Conservation (phyloP, 805 yeast species). For the Ogataea populi-albae region DNA sequence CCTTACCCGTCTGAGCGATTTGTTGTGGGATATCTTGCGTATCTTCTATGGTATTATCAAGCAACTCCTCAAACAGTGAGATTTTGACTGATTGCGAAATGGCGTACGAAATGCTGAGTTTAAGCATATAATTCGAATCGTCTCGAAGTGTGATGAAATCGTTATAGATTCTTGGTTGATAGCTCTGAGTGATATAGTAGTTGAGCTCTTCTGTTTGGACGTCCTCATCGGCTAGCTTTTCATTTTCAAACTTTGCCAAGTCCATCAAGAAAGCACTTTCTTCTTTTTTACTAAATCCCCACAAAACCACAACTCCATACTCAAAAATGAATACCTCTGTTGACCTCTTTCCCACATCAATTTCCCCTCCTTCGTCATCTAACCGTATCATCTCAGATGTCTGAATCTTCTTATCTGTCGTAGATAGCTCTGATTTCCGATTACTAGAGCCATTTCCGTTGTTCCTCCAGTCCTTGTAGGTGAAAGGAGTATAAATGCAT, state of each 20-base stretch:
- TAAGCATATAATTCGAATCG: conserved; percentile 85
- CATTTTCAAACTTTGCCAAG: conserved; percentile 86
- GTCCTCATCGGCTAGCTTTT: conserved; percentile 87
- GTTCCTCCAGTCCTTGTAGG: conserved; percentile 74
- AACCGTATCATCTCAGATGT: conserved; percentile 54
- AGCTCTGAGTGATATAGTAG: conserved; percentile 88
- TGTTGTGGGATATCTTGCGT: conserved; percentile 97
- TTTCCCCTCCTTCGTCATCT: conserved; percentile 94
- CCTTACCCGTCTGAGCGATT: conserved; percentile 92
- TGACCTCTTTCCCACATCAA: conserved; percentile 73
- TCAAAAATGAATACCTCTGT: conserved; percentile 88
- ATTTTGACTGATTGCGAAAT: conserved; percentile 94
- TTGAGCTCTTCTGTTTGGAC: conserved; percentile 93
- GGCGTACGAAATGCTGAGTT: conserved; percentile 91
- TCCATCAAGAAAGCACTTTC: conserved; percentile 80
- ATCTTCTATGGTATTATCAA: conserved; percentile 94
- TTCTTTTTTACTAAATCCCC: conserved; percentile 90
- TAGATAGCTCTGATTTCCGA: conserved; percentile 8
- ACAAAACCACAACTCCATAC: conserved; percentile 94
- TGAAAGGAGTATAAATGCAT: conserved; percentile 89
- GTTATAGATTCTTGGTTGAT: conserved; percentile 93
- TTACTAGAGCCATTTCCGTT: conserved; percentile 20
- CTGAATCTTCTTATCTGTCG: conserved; percentile 7
- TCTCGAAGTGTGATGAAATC: conserved; percentile 93
- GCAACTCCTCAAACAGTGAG: conserved; percentile 91